A percentile compares a stretch with the other conserved stretches of the same genome.
These are phyloP conservation scores for Pestalotiopsis sp. DNA, from an alignment of 2,329 filamentous ascomycete genomes.

Conservation along the genomic window DNA sequence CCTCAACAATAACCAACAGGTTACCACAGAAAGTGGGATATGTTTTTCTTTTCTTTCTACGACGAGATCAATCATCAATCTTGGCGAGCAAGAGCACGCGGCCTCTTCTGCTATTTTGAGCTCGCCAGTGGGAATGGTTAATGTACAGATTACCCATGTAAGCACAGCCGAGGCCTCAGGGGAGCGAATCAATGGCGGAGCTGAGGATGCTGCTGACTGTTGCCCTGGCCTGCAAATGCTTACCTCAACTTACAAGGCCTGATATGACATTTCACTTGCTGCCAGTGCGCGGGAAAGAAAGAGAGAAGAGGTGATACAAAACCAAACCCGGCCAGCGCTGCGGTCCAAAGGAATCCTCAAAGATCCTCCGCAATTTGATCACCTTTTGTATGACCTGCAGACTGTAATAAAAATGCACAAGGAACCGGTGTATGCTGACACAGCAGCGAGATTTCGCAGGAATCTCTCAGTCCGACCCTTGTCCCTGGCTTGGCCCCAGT, in stretches of 20 bases:
- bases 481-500: constrained; percentile 1
- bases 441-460: background rate
- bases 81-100: background rate
- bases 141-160: no score
- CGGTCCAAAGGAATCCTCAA: background rate
- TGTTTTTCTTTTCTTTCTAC: no score
- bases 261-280: background rate
- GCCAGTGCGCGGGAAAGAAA: background rate
- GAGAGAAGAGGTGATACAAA: background rate
- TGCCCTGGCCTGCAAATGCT: background rate
- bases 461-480: background rate
- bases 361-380: background rate
- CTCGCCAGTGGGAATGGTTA: background rate
- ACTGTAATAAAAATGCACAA: background rate
- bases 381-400: background rate
- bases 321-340: background rate
- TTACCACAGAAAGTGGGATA: no score
- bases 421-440: background rate
- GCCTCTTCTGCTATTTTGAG: background rate
- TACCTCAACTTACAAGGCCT: background rate
- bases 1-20: background rate
- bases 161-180: background rate
- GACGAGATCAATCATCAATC: no score
- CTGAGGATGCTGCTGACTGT: background rate
- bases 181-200: background rate